Evolutionary conservation across 2,329 filamentous ascomycete species (phyloP).

Genomic region (Neonectria faginata): DNA sequence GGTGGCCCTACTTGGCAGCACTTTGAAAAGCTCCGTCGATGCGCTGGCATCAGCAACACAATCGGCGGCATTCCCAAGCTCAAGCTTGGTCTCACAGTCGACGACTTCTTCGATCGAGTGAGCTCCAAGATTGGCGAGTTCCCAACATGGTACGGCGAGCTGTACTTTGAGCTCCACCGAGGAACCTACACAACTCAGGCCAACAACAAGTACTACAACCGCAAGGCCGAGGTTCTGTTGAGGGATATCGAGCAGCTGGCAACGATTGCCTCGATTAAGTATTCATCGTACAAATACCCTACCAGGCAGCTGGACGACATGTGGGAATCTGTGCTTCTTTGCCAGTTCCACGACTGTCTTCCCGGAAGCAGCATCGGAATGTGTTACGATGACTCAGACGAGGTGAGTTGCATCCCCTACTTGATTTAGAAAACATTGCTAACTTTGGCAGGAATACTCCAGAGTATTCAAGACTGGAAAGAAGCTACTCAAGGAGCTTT

Average conservation of each 20-base stretch:
- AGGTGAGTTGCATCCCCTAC: conserved; percentile 59
- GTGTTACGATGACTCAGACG: conserved; percentile 96
- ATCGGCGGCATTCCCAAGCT: conserved; percentile 83
- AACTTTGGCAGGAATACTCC: conserved; percentile 73
- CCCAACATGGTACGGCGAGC: conserved; percentile 96
- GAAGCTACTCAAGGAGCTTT: conserved; percentile 76
- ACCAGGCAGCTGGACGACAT: conserved; percentile 94
- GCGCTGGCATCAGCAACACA: conserved; percentile 90
- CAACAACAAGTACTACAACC: conserved; percentile 96
- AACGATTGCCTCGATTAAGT: conserved; percentile 82
- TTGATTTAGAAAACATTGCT: background rate
- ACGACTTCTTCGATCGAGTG: conserved; percentile 91
- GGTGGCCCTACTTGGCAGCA: conserved; percentile 95
- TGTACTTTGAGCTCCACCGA: conserved; percentile 97
- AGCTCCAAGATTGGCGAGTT: conserved; percentile 83
- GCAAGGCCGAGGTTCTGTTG: conserved; percentile 84
- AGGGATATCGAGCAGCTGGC: conserved; percentile 90
- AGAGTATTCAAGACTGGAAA: conserved; percentile 83
- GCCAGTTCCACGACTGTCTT: conserved; percentile 97
- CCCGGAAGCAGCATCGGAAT: conserved; percentile 96
- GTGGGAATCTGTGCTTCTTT: conserved; percentile 93
- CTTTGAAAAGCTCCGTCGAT: conserved; percentile 92
- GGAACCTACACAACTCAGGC: conserved; percentile 98
- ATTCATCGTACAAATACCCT: conserved; percentile 84
- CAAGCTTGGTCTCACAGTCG: conserved; percentile 89